These are phyloP conservation scores for Dysphania ambrosioides DNA, from an alignment of 148 eudicot species.

Conservation along the genomic window DNA sequence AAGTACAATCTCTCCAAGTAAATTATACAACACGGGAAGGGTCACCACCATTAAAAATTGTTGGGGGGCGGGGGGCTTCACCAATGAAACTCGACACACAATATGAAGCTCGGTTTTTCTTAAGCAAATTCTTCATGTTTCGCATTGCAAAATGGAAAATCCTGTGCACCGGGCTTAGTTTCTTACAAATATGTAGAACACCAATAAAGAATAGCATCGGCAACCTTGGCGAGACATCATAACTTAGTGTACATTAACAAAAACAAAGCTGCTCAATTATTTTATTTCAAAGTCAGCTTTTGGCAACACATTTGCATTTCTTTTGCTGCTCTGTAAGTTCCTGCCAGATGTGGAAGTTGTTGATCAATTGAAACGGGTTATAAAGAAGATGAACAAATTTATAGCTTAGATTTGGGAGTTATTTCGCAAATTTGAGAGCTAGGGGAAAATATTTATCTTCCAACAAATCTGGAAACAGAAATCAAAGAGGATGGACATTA, in stretches of 20 bases:
- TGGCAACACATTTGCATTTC: conserved; percentile 61
- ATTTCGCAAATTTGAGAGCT: not conserved
- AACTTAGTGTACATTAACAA: conserved; percentile 7
- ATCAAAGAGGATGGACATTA: not conserved
- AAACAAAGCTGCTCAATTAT: conserved; percentile 9
- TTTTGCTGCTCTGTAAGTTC: conserved; percentile 81
- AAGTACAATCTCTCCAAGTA: conserved; percentile 13
- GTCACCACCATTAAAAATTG: conserved; percentile 10
- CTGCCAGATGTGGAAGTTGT: conserved; percentile 35
- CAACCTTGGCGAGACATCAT: conserved; percentile 18
- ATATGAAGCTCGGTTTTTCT: conserved; percentile 14
- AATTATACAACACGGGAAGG: conserved; percentile 21
- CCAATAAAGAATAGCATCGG: conserved; percentile 8
- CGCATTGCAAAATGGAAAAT: not conserved
- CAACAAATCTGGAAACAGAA: not conserved
- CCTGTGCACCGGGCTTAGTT: conserved; percentile 8
- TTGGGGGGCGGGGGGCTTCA: conserved; percentile 27
- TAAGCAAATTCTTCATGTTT: conserved; percentile 7
- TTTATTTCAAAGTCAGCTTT: conserved; percentile 27
- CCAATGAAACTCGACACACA: conserved; percentile 16
- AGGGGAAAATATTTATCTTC: not conserved
- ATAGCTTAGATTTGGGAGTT: not conserved
- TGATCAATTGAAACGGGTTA: not conserved
- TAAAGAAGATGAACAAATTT: not conserved
- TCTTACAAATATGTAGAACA: conserved; percentile 9